These are phyloP conservation scores for Pichia sporocuriosa DNA, from an alignment of 805 yeast species.

Conservation along the genomic window DNA sequence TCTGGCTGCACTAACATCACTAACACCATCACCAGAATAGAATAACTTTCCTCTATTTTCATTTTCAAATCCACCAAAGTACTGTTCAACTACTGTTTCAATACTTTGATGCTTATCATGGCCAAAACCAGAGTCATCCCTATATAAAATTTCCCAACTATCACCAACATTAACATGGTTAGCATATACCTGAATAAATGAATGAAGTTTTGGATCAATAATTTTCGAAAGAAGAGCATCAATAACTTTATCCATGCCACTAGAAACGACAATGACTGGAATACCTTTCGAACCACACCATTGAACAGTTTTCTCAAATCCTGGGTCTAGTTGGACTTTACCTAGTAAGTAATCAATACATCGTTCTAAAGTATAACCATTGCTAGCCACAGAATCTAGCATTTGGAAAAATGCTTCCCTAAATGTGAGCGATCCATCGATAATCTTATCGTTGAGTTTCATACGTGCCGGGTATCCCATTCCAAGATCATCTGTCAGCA, in stretches of 20 bases:
- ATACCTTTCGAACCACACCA: constrained; percentile 70
- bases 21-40: constrained; percentile 97
- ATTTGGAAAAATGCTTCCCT: constrained; percentile 79
- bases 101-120: constrained; percentile 91
- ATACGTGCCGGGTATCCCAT: constrained; percentile 67
- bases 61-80: constrained; percentile 5
- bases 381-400: constrained; percentile 70
- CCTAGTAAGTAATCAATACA: constrained; percentile 66
- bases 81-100: constrained; percentile 35
- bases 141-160: constrained; percentile 78
- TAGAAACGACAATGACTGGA: constrained; percentile 81
- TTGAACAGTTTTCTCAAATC: constrained; percentile 72
- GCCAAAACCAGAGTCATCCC: constrained; percentile 84
- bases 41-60: constrained; percentile 57
- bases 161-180: constrained; percentile 45
- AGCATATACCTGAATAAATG: constrained; percentile 67
- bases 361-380: constrained; percentile 48
- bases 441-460: constrained; percentile 62
- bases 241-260: constrained; percentile 93
- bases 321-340: constrained; percentile 78
- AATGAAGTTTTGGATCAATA: not conserved
- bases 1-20: constrained; percentile 90
- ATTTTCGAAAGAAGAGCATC: constrained; percentile 68
- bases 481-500: constrained; percentile 81
- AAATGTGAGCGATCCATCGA: constrained; percentile 60